phyloP scores from a whole-genome alignment of 2,329 filamentous ascomycete species.

The Cladosporium sp. region DNA sequence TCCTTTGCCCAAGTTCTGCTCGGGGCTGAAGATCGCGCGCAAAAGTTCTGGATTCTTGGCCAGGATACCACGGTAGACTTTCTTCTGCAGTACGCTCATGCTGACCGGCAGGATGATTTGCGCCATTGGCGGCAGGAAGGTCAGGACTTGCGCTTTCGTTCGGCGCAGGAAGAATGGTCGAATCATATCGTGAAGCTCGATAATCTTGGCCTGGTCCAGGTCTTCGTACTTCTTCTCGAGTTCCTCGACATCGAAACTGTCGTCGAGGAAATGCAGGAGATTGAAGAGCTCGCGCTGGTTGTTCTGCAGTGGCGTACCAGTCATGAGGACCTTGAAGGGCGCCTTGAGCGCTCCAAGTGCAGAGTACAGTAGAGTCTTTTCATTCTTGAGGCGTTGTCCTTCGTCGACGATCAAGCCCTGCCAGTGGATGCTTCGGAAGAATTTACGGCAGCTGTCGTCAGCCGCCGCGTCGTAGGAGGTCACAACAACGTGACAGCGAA shows the following conservation, averaged over 20 bases:
- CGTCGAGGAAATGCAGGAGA: constrained; percentile 89
- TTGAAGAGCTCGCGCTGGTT: constrained; percentile 95
- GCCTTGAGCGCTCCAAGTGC: constrained; percentile 72
- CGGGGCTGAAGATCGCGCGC: constrained; percentile 75
- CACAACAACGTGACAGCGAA: constrained; percentile 87
- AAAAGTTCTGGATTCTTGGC: constrained; percentile 88
- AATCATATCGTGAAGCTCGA: constrained; percentile 78
- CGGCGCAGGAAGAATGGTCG: constrained; percentile 70
- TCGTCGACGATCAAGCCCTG: constrained; percentile 89
- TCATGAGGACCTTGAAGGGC: constrained; percentile 82
- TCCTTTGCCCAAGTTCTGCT: constrained; percentile 55
- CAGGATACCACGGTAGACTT: constrained; percentile 89
- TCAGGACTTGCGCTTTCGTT: constrained; percentile 87
- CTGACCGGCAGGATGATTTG: constrained; percentile 96
- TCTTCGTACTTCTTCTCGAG: constrained; percentile 75
- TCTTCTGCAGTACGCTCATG: constrained; percentile 92
- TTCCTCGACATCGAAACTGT: constrained; percentile 64
- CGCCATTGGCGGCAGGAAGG: constrained; percentile 87
- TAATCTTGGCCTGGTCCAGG: constrained; percentile 80
- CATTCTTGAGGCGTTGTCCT: constrained; percentile 92
- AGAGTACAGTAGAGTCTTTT: constrained; percentile 77
- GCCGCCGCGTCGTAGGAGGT: constrained; percentile 91
- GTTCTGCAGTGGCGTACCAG: constrained; percentile 89
- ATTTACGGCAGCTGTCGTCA: constrained; percentile 65
- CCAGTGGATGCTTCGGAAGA: constrained; percentile 76